phyloP scores from a whole-genome alignment of 2,329 filamentous ascomycete species.

The Cladosporium cucumerinum region DNA sequence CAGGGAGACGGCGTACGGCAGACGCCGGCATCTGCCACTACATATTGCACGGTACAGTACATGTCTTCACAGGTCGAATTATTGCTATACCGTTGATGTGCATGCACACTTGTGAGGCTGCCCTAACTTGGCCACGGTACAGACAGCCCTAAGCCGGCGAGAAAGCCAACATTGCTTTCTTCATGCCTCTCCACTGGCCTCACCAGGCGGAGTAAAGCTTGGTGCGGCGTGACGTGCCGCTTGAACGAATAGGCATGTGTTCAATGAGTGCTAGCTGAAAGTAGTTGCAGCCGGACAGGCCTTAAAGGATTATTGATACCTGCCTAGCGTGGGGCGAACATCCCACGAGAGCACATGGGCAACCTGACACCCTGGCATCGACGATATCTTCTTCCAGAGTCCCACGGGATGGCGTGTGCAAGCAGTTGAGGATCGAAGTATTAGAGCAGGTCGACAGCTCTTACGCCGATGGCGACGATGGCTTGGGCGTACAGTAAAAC shows the following conservation, averaged over 20 bases:
- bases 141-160: not conserved
- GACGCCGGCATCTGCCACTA: not conserved
- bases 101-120: not conserved
- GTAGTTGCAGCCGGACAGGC: not conserved
- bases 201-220: not conserved
- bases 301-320: not conserved
- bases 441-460: not conserved
- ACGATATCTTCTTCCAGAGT: not conserved
- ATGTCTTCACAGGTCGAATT: not conserved
- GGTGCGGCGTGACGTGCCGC: not conserved
- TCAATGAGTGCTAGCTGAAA: not conserved
- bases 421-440: not conserved
- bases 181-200: not conserved
- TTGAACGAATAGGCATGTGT: not conserved
- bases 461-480: not conserved
- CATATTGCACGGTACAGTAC: not conserved
- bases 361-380: not conserved
- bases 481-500: not conserved
- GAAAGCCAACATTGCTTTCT: not conserved
- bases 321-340: not conserved
- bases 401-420: not conserved
- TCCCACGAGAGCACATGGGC: constrained; percentile 2
- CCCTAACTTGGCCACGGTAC: not conserved
- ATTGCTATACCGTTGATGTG: not conserved
- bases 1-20: not conserved